Conservation (phyloP, 768 basidiomycete species). For the Trametes coccinea region DNA sequence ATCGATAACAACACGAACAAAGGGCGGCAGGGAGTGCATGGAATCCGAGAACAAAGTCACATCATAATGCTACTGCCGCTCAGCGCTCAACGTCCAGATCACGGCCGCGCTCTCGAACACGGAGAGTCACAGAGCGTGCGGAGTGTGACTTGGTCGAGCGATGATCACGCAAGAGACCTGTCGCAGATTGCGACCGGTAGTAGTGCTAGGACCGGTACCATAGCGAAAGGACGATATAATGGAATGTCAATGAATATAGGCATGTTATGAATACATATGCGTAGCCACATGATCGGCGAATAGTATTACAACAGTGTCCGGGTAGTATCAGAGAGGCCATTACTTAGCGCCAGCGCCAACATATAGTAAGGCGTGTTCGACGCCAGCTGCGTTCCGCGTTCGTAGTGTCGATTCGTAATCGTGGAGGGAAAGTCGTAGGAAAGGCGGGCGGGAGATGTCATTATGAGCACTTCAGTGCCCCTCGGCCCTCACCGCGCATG, state of each 20-base stretch:
- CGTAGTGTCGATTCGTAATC: neutral
- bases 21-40: too few relatives aligned
- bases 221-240: neutral
- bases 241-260: conserved; percentile 8
- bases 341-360: conserved; percentile 24
- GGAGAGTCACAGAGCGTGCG: neutral
- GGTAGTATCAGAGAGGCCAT: neutral
- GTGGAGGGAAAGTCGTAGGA: neutral
- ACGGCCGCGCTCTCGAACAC: too few relatives aligned
- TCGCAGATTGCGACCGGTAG: too few relatives aligned
- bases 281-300: conserved; percentile 4
- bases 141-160: too few relatives aligned
- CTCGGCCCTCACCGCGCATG: conserved; percentile 30
- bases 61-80: too few relatives aligned
- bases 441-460: neutral
- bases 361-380: conserved; percentile 16
- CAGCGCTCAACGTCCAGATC: too few relatives aligned
- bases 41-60: too few relatives aligned
- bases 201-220: too few relatives aligned
- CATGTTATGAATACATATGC: conserved; percentile 21
- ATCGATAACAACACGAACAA: too few relatives aligned
- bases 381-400: conserved; percentile 6
- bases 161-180: too few relatives aligned
- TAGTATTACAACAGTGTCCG: conserved; percentile 22
- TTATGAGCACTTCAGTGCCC: conserved; percentile 26